Conservation (phyloP, 1,284 basidiomycete genomes). For the Ustilago nuda region DNA sequence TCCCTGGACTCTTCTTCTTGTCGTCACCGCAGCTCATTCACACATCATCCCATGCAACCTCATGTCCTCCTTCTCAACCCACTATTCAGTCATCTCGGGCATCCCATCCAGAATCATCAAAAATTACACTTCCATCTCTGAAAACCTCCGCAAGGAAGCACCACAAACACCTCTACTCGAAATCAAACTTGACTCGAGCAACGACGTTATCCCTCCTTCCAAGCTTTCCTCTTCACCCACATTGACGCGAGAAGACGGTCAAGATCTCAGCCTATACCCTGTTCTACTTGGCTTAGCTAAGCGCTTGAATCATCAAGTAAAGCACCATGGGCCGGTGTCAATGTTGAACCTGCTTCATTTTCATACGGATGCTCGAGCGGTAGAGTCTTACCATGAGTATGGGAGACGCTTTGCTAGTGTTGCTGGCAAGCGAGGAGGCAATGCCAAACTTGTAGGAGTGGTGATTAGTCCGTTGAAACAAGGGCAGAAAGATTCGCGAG, state of each 20-base stretch:
- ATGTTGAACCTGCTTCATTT: conserved; percentile 58
- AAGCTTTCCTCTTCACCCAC: not conserved
- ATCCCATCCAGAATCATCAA: conserved; percentile 45
- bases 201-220: conserved; percentile 24
- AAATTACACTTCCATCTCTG: conserved; percentile 38
- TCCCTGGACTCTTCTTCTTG: conserved; percentile 41
- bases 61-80: conserved; percentile 1
- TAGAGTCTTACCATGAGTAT: conserved; percentile 47
- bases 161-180: conserved; percentile 22
- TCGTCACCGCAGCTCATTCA: conserved; percentile 11
- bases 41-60: conserved; percentile 4
- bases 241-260: conserved; percentile 22
- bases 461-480: conserved; percentile 35
- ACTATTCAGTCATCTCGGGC: conserved; percentile 33
- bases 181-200: conserved; percentile 22
- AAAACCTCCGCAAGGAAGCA: conserved; percentile 8
- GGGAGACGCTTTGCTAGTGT: conserved; percentile 44
- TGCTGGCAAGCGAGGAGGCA: conserved; percentile 42
- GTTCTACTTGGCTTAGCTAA: conserved; percentile 36
- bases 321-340: conserved; percentile 33
- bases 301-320: conserved; percentile 22
- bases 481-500: conserved; percentile 21
- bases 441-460: conserved; percentile 52
- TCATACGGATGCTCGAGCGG: conserved; percentile 19
- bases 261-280: conserved; percentile 44